Conservation (phyloP, 2,329 filamentous ascomycete species). For the Cytospora piceae region DNA sequence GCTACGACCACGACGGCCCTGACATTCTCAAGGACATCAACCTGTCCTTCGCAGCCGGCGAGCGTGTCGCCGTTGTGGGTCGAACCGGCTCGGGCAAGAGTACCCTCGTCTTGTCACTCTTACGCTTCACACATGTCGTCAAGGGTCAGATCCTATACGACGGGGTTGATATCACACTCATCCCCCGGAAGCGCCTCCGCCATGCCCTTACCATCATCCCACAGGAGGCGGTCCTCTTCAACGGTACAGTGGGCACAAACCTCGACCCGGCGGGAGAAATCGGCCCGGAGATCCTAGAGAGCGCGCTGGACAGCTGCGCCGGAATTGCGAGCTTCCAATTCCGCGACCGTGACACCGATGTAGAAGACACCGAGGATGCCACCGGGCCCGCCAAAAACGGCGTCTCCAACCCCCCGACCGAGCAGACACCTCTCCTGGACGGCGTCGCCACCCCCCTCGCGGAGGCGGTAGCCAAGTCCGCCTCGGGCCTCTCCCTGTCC, state of each 20-base stretch:
- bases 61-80: slow-evolving; percentile 68
- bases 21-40: slow-evolving; percentile 38
- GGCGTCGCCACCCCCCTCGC: slow-evolving; percentile 18
- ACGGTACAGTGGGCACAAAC: slow-evolving; percentile 51
- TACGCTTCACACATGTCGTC: slow-evolving; percentile 43
- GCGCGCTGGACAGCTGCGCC: slow-evolving; percentile 65
- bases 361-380: slow-evolving; percentile 39
- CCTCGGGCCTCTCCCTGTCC: slow-evolving; percentile 43
- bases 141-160: slow-evolving; percentile 41
- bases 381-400: slow-evolving; percentile 21
- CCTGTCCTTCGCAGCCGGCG: slow-evolving; percentile 50
- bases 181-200: slow-evolving; percentile 42
- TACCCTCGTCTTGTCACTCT: slow-evolving; percentile 47
- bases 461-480: slow-evolving; percentile 32
- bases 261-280: slow-evolving; percentile 67
- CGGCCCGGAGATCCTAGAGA: slow-evolving; percentile 56
- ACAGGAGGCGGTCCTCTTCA: slow-evolving; percentile 45
- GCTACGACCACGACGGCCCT: slow-evolving; percentile 37
- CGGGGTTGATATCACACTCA: slow-evolving; percentile 40
- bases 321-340: slow-evolving; percentile 58
- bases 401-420: slow-evolving; percentile 13
- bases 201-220: slow-evolving; percentile 45
- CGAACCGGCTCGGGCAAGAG: slow-evolving; percentile 71
- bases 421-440: slow-evolving; percentile 29
- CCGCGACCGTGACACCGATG: slow-evolving; percentile 40